A percentile compares a stretch with the other conserved stretches of the same genome.
Evolutionary conservation across 2,329 filamentous ascomycete species (phyloP).

Genomic region (Dendrostoma leiphaemia): DNA sequence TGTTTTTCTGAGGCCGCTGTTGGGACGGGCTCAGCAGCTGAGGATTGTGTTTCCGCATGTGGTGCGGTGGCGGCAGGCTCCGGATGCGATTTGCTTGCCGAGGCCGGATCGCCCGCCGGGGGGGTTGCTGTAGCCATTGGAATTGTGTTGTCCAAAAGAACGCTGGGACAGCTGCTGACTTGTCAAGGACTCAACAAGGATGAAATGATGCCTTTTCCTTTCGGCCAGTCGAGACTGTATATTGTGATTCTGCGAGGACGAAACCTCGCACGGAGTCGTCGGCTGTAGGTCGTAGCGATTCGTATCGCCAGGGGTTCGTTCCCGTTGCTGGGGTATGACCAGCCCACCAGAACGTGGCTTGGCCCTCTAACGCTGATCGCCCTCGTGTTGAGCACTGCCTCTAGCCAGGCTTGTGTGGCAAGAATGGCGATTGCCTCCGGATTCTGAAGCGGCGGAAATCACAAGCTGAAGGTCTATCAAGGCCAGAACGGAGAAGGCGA

Average conservation of each 20-base stretch:
- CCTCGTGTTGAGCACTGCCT: not conserved
- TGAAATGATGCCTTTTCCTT: not conserved
- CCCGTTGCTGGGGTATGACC: too few relatives aligned
- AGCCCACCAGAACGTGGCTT: not conserved
- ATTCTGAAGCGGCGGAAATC: too few relatives aligned
- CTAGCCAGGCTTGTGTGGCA: not conserved
- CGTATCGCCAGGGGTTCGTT: not conserved
- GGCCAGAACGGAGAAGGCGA: too few relatives aligned
- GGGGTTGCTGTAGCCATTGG: slow-evolving; percentile 12
- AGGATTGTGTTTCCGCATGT: slow-evolving; percentile 2
- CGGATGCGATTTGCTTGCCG: not conserved
- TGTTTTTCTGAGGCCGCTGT: not conserved
- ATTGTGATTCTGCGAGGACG: not conserved
- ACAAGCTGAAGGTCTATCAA: too few relatives aligned
- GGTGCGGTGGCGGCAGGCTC: not conserved
- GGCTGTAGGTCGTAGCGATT: not conserved
- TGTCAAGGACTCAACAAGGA: not conserved
- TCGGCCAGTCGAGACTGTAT: not conserved
- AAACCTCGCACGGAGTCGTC: not conserved
- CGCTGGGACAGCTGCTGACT: not conserved
- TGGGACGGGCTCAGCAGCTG: not conserved
- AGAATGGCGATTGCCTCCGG: not conserved
- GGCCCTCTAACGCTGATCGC: not conserved
- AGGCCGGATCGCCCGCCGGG: not conserved
- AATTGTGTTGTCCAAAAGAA: not conserved